These are phyloP conservation scores for Saxophila tyrrhenica DNA, from an alignment of 495 filamentous ascomycete species.

Conservation along the genomic window DNA sequence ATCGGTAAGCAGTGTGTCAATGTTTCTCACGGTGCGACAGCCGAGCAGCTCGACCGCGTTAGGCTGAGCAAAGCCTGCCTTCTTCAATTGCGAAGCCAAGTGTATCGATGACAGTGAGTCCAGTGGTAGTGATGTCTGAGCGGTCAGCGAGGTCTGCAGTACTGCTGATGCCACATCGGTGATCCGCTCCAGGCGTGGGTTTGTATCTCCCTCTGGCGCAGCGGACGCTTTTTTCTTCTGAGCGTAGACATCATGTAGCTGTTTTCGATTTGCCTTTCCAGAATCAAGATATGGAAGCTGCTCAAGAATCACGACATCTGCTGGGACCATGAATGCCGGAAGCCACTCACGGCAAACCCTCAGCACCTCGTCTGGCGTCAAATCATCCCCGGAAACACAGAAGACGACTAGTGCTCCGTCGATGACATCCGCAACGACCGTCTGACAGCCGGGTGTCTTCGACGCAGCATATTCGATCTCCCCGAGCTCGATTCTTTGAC, in stretches of 20 bases:
- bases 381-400: conserved; percentile 37
- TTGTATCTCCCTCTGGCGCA: neutral
- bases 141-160: conserved; percentile 25
- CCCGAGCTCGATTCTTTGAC: conserved; percentile 60
- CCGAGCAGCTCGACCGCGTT: conserved; percentile 47
- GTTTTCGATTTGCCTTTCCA: conserved; percentile 63
- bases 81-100: conserved; percentile 47
- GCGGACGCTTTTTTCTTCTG: neutral
- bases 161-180: conserved; percentile 35
- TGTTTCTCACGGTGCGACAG: conserved; percentile 20
- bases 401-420: conserved; percentile 54
- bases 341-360: conserved; percentile 57
- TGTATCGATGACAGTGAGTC: conserved; percentile 66
- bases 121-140: conserved; percentile 25
- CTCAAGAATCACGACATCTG: conserved; percentile 48
- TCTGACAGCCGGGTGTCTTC: conserved; percentile 39
- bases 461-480: conserved; percentile 65
- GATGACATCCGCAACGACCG: conserved; percentile 49
- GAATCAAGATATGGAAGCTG: conserved; percentile 62
- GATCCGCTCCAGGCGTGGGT: conserved; percentile 35
- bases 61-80: conserved; percentile 36
- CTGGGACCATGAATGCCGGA: conserved; percentile 66
- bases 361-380: conserved; percentile 34
- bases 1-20: neutral
- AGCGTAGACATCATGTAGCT: conserved; percentile 35